Conservation (phyloP, 1,284 basidiomycete genomes). For the Marasmius fiardii region DNA sequence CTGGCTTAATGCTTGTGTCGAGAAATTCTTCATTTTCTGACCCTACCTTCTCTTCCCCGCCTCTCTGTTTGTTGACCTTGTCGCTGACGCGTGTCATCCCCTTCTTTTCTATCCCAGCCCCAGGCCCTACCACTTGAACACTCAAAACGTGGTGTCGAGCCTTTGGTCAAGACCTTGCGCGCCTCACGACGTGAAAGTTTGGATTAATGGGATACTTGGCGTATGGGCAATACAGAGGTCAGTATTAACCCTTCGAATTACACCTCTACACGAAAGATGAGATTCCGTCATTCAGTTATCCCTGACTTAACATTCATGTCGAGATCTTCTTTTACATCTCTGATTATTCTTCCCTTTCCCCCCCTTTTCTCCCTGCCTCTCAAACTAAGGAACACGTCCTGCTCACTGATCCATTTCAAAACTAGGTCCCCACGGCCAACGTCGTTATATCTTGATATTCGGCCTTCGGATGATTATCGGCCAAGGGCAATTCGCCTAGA, state of each 20-base stretch:
- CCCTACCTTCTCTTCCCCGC: background rate
- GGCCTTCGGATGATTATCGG: too few relatives aligned
- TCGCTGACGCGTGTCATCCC: background rate
- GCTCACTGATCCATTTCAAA: too few relatives aligned
- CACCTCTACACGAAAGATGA: background rate
- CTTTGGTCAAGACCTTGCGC: too few relatives aligned
- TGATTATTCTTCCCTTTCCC: background rate
- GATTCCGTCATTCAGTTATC: conserved; percentile 5
- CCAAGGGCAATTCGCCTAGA: background rate
- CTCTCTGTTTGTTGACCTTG: background rate
- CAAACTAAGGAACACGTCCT: too few relatives aligned
- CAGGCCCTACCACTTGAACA: background rate
- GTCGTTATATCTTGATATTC: too few relatives aligned
- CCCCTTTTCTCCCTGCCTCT: background rate
- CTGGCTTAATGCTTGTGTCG: background rate
- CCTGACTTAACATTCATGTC: conserved; percentile 4
- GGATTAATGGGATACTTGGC: background rate
- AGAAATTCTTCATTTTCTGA: background rate
- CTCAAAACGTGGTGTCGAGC: too few relatives aligned
- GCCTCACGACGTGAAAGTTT: background rate
- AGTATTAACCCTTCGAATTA: background rate
- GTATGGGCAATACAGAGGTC: background rate
- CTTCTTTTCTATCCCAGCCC: background rate
- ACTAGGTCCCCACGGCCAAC: too few relatives aligned
- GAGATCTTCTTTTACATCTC: background rate